These are phyloP conservation scores for Porcisia hertigi DNA, from an alignment of 208 protist species.

Conservation along the genomic window DNA sequence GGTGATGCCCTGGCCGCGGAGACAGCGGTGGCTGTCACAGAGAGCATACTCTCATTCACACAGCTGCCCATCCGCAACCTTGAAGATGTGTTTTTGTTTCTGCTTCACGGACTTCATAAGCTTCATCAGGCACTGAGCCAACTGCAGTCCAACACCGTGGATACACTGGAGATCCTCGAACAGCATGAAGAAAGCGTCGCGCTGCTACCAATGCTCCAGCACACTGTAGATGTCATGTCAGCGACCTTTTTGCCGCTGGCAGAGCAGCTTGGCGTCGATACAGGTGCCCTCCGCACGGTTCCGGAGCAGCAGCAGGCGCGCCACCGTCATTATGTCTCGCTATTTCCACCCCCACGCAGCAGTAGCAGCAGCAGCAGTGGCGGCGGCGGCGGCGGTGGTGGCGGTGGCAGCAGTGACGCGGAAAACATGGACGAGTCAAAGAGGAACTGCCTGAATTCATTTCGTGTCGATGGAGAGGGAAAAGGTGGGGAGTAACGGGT, in stretches of 20 bases:
- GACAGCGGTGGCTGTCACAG: background rate
- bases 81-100: conserved; percentile 71
- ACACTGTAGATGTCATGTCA: conserved; percentile 40
- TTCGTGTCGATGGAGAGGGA: background rate
- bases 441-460: background rate
- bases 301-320: background rate
- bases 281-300: conserved; percentile 25
- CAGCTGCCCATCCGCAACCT: conserved; percentile 28
- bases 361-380: conserved; percentile 4
- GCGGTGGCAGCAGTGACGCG: background rate
- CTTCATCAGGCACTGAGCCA: conserved; percentile 44
- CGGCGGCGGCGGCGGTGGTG: background rate
- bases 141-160: conserved; percentile 54
- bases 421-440: background rate
- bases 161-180: conserved; percentile 73
- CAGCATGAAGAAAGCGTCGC: conserved; percentile 63
- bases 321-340: conserved; percentile 2
- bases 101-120: conserved; percentile 40
- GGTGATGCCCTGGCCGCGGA: background rate
- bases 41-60: background rate
- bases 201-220: conserved; percentile 37
- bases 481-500: background rate
- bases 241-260: conserved; percentile 33
- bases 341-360: conserved; percentile 7
- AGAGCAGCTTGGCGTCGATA: conserved; percentile 36